Conservation (phyloP, 768 basidiomycete genomes). For the Collybia sp. region DNA sequence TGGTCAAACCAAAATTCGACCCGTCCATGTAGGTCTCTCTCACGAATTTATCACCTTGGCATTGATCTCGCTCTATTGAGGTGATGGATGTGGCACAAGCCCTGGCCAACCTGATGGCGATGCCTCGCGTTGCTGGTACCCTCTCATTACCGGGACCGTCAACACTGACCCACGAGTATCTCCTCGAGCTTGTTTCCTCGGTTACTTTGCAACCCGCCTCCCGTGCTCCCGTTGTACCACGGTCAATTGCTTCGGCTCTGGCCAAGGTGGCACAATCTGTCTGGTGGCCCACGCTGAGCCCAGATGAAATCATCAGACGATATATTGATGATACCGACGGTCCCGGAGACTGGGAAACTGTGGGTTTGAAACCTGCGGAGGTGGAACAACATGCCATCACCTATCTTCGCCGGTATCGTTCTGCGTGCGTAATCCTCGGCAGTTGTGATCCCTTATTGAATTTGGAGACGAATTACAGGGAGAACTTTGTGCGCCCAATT, state of each 20-base stretch:
- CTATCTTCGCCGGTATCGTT: conserved; percentile 85
- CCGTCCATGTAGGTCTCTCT: conserved; percentile 72
- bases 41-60: conserved; percentile 8
- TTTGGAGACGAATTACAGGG: conserved; percentile 32
- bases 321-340: conserved; percentile 78
- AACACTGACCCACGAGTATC: conserved; percentile 76
- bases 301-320: conserved; percentile 87
- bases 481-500: conserved; percentile 65
- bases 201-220: conserved; percentile 77
- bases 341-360: conserved; percentile 76
- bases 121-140: conserved; percentile 59
- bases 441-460: conserved; percentile 2
- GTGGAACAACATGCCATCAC: conserved; percentile 86
- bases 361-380: conserved; percentile 77
- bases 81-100: conserved; percentile 94
- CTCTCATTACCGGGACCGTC: conserved; percentile 87
- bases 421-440: conserved; percentile 58
- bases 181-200: conserved; percentile 72
- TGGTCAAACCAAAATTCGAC: conserved; percentile 81
- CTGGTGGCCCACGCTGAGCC: conserved; percentile 93
- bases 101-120: conserved; percentile 68
- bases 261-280: conserved; percentile 56
- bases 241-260: conserved; percentile 57
- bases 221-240: conserved; percentile 72
- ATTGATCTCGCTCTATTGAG: conserved; percentile 32